Evolutionary conservation across 139 green algal genomes (phyloP).

Genomic region (Eudorina sp.): DNA sequence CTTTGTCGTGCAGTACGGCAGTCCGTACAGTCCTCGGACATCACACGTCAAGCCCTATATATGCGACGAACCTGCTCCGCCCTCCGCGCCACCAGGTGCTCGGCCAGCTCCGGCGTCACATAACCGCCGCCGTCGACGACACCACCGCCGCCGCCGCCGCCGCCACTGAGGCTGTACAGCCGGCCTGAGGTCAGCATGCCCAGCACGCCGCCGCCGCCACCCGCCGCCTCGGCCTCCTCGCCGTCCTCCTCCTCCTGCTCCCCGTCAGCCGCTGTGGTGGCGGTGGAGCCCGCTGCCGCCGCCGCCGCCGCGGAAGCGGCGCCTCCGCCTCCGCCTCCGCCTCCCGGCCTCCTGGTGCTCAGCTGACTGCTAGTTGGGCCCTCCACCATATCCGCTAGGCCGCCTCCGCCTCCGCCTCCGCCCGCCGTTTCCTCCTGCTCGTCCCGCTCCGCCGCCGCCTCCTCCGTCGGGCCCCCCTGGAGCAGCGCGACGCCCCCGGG

Average conservation of each 20-base stretch:
- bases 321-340: no score
- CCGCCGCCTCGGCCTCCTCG: neutral
- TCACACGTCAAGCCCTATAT: no score
- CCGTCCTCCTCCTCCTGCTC: neutral
- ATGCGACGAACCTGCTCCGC: neutral
- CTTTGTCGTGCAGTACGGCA: no score
- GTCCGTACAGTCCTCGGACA: no score
- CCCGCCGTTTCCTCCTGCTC: neutral
- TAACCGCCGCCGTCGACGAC: neutral
- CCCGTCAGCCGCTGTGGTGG: neutral
- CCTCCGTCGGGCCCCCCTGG: neutral
- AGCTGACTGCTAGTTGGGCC: neutral
- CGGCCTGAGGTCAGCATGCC: neutral
- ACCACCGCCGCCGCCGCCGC: slow-evolving; percentile 1
- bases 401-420: no score
- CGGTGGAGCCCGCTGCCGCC: neutral
- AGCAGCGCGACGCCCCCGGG: neutral
- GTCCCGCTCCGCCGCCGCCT: neutral
- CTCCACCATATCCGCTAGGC: no score
- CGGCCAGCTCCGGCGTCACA: neutral
- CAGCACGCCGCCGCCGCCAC: neutral
- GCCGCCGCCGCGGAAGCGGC: neutral
- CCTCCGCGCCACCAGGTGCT: neutral
- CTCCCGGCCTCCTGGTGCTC: neutral
- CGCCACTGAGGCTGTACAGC: slow-evolving; percentile 7